phyloP scores from a whole-genome alignment of 202 grass and related monocot genomes.

The Bolboschoenoplectus hybrid region DNA sequence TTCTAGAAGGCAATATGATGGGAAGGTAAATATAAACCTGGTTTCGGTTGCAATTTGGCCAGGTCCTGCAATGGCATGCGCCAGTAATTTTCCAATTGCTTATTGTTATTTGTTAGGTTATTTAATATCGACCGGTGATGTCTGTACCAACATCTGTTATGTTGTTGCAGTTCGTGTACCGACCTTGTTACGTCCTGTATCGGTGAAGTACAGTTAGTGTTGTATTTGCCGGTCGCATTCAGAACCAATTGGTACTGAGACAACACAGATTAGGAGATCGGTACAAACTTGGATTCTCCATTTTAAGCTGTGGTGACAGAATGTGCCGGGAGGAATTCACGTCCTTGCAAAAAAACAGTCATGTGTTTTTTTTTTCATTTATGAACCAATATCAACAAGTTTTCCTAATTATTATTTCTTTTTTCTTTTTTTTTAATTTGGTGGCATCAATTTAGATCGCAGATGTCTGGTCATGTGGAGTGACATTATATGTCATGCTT shows the following conservation, averaged over 20 bases:
- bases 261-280: neutral
- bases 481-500: constrained; percentile 80
- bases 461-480: constrained; percentile 78
- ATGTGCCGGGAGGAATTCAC: neutral
- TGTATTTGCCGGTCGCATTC: constrained; percentile 12
- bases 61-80: neutral
- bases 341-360: neutral
- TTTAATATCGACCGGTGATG: neutral
- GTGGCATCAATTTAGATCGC: constrained; percentile 52
- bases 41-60: neutral
- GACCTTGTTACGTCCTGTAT: neutral
- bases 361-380: neutral
- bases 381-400: neutral
- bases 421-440: constrained; percentile 10
- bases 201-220: neutral
- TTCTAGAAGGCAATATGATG: constrained; percentile 90
- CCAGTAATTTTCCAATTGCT: constrained; percentile 7
- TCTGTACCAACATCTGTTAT: neutral
- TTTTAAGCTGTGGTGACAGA: neutral
- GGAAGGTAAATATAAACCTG: constrained; percentile 58
- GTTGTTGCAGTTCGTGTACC: neutral
- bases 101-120: neutral
- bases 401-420: constrained; percentile 7
- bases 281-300: neutral
- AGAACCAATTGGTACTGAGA: neutral